Evolutionary conservation across 2,329 filamentous ascomycete genomes (phyloP).

Genomic region (Lachnellula suecica): DNA sequence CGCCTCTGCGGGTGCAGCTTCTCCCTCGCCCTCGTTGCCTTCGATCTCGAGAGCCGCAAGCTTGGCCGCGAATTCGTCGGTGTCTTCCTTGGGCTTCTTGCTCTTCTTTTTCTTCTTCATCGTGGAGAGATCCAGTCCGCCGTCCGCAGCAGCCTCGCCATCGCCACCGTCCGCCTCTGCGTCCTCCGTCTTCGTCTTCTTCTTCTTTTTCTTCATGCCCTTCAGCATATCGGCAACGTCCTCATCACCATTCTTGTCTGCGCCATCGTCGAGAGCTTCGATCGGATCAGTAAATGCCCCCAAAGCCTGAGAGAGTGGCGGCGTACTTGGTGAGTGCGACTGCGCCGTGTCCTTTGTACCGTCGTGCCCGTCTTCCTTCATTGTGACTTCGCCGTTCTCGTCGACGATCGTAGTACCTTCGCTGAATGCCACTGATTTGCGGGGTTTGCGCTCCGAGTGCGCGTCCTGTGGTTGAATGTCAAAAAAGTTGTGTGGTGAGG

Average conservation of each 20-base stretch:
- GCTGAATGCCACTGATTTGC: slow-evolving; percentile 93
- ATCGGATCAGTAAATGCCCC: slow-evolving; percentile 52
- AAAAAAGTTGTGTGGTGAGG: slow-evolving; percentile 22
- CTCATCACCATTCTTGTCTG: slow-evolving; percentile 39
- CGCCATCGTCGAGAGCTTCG: slow-evolving; percentile 38
- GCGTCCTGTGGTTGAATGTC: slow-evolving; percentile 25
- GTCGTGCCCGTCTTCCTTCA: slow-evolving; percentile 66
- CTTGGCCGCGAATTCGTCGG: slow-evolving; percentile 34
- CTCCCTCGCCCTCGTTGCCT: slow-evolving; percentile 27
- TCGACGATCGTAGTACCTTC: slow-evolving; percentile 86
- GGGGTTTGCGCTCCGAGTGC: slow-evolving; percentile 62
- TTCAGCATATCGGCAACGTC: slow-evolving; percentile 68
- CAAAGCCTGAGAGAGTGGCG: slow-evolving; percentile 53
- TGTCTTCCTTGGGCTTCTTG: slow-evolving; percentile 34
- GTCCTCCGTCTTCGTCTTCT: slow-evolving; percentile 70
- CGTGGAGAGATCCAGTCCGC: slow-evolving; percentile 42
- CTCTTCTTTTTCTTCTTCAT: slow-evolving; percentile 38
- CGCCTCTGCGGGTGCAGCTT: slow-evolving; percentile 19
- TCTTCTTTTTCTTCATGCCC: slow-evolving; percentile 81
- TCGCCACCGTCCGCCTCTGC: slow-evolving; percentile 62
- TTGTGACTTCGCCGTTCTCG: slow-evolving; percentile 81
- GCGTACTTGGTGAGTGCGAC: slow-evolving; percentile 73
- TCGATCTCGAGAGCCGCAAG: slow-evolving; percentile 34
- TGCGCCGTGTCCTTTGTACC: slow-evolving; percentile 79
- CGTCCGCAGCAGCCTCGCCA: slow-evolving; percentile 46